Evolutionary conservation across 140 eudicot species (phyloP), one percentile per base, ranked within the genome.

Genomic region (Erigeron philadelphicus): DNA sequence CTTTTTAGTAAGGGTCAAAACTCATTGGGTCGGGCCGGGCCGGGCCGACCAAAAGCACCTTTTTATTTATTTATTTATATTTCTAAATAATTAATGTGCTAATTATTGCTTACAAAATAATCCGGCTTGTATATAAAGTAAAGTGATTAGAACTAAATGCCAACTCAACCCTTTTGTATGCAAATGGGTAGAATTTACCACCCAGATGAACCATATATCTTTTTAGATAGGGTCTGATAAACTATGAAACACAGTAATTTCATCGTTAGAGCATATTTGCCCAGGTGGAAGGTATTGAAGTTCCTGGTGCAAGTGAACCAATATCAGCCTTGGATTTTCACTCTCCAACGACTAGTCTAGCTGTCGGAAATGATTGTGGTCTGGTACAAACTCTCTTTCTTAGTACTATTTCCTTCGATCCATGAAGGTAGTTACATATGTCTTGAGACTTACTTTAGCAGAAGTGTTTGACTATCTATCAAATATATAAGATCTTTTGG

Each of bases 281-380:
- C 59, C 78, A 89, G 98, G 86, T 80, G 72, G 79, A 81, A 76
- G 90, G 82, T 66, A 62, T 76, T 23, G 80, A 79, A 75, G 70
- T 83, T 68, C 70, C 86, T 46, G 95, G 95, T 75, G 74, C 81
- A 47, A 84, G 67, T 73, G 85, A 84, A 53, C 75, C 94, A 66
- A 67, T 93, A 61, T 87, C 98, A 74, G 90, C 96, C 31, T 15
- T 93, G 82, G 97, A 87, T 66, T 83, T 89, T 44, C 64, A 74
- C 80, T 72, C 89, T 61, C 67, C 82, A 31, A 78, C 87, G 61
- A 75, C 78, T 67, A 81, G 74, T 66, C 73, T 89, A 73, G 95
- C 95, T 47, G 70, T 83, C 65, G 98, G 96, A 76, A 82, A 83
- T 70, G 81, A 81, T 80, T 63, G 70, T 85, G 98, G 98, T 78